Base-by-base conservation (phyloP, 2,329 filamentous ascomycete species). In the Paracoccidioides brasiliensis region DNA sequence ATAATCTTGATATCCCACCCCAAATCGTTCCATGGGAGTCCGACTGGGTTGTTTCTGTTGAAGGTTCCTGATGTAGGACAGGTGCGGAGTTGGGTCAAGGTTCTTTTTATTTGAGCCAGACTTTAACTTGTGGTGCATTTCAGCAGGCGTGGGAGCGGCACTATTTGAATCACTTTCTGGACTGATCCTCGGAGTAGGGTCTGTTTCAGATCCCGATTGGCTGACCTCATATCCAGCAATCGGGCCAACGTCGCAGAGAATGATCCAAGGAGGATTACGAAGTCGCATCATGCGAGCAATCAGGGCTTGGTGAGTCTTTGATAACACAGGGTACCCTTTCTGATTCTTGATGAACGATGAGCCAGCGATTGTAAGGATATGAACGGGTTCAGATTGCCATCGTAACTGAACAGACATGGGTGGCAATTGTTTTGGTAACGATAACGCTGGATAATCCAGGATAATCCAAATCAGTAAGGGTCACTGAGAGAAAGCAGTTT, bases 1-100 rank as follows among this genome's bases (percentile, higher is more conserved):
- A 78, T 93, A 98, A 69, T 98, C 93, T 66, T 98, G 94, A 63
- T 87, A 88, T 2, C 84, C 84, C 22, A 81, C 74, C 12, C 83
- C 83, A 62, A 87, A 87, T 37, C 77, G 76, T 66, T 88, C 84
- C 53, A 88, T 77, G 3, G 76, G 72, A 22, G 78, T 78, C 44
- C 78, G 76, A 2, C 83, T 76, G 7, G 85, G 83, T 66, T 97
- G 91, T 57, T 87, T 86, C 50, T 82, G 79, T 69, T 97, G 90
- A 0, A 98, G 74, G 70, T 93, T 85, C 60, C 85, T 81, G 57
- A 98, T 76, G 66, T 98, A 98, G 3, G 82, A 83, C 33, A 95
- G 75, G 67, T 95, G 81, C 2, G 81, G 79, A 3, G 79, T 79
- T 1, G 77, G 75, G 57, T 84, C 77, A 63, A 78, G 70, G 60